Base-by-base conservation (phyloP, 257 asterid species). In the Euphrasia confusa region DNA sequence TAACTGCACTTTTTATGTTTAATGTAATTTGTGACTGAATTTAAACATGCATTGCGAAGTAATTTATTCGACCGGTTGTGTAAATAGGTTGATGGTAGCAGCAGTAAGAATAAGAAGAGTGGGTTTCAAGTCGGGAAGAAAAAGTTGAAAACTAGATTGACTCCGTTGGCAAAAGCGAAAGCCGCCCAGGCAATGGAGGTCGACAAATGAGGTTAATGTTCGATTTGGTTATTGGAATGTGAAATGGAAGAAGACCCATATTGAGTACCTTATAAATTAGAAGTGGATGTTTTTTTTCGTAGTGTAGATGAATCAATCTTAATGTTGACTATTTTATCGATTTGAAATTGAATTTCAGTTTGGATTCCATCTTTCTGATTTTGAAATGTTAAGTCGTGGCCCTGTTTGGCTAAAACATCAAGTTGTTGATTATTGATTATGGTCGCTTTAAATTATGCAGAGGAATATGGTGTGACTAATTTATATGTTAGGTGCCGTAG, bases 111-210 rank as follows among this genome's bases (percentile, higher is more conserved):
- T 2, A 53, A 86, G 77, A 90, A 76, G 67, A 81, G 84, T 69
- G 83, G 76, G 37, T 93, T 86, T 83, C 92, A 79, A 75, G 99
- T 93, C 53, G 99, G 99, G 47, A 93, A 89, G 94, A 89, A 85
- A 54, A 93, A 81, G 80, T 67, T 93, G 84, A 89, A 93, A 73
- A 93, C 90, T 1, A 85, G 74, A 77, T 45, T 87, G 95, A 93
- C 97, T 3, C 80, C 95, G 6, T 75, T 84, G 75, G 94, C 95
- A 8, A 93, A 87, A 79, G 97, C 99, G 72, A 89, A 89, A 79
- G 99, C 96, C 67, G 96, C 94, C 30, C 99, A 93, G 67, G 99
- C 96, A 10, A 93, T 93, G 97, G 96, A 89, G 77, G 56, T 93
- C 49, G 96, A 93, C 72, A 79, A 84, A 27, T 93, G 88, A 86